phyloP scores from a whole-genome alignment of 2,329 filamentous ascomycete species.

The Hysterium pulicare region DNA sequence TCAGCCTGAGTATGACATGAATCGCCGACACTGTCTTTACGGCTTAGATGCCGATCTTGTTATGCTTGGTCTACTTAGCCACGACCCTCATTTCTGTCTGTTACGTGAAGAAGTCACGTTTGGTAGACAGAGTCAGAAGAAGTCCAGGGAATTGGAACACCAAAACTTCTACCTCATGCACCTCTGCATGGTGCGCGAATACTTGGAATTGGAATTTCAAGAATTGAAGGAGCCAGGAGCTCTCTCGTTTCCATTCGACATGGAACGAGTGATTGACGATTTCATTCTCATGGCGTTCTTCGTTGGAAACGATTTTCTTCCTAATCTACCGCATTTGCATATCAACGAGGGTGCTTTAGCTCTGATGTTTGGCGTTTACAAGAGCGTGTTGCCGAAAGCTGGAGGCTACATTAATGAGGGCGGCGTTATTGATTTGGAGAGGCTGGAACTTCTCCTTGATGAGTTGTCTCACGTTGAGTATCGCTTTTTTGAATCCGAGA shows the following conservation, averaged over 20 bases:
- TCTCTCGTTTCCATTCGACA: slow-evolving; percentile 77
- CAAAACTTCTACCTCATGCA: slow-evolving; percentile 99
- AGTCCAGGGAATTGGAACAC: slow-evolving; percentile 94
- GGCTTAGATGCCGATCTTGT: slow-evolving; percentile 96
- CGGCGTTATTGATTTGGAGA: slow-evolving; percentile 82
- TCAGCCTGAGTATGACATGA: slow-evolving; percentile 86
- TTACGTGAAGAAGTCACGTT: slow-evolving; percentile 98
- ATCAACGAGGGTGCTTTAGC: slow-evolving; percentile 97
- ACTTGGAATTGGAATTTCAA: slow-evolving; percentile 94
- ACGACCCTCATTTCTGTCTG: slow-evolving; percentile 97
- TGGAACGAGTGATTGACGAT: slow-evolving; percentile 96
- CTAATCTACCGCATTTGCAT: slow-evolving; percentile 91
- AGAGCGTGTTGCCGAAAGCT: slow-evolving; percentile 78
- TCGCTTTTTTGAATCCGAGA: slow-evolving; percentile 88
- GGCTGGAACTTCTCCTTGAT: slow-evolving; percentile 73
- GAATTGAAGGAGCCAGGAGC: slow-evolving; percentile 73
- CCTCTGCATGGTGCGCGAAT: slow-evolving; percentile 95
- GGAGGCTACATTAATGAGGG: slow-evolving; percentile 96
- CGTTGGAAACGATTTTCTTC: slow-evolving; percentile 97
- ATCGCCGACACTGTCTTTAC: slow-evolving; percentile 94
- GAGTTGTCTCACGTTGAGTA: slow-evolving; percentile 86
- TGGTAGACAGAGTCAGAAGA: slow-evolving; percentile 79
- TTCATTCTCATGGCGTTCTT: slow-evolving; percentile 99
- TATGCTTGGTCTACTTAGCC: slow-evolving; percentile 95
- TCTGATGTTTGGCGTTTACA: slow-evolving; percentile 97